Base-by-base conservation (phyloP, 139 green algal genomes). In the Chlorella sp. region DNA sequence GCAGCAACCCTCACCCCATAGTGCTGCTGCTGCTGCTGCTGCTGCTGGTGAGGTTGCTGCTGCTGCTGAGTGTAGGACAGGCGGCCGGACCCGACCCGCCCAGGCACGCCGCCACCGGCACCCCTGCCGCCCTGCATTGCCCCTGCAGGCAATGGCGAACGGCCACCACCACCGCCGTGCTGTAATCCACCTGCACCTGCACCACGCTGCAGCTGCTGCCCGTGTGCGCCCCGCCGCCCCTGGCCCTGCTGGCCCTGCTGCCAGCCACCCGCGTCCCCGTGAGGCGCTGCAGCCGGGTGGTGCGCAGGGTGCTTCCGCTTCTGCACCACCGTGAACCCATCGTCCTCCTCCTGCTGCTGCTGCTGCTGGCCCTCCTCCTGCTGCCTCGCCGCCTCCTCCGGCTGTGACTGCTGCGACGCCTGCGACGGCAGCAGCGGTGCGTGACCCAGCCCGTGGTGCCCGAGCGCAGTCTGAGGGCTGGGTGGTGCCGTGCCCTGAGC, bases 181-280 rank as follows among this genome's bases (percentile, higher is more conserved):
- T 69, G 66, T 49, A 50, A 20, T 2, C 23, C 2, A 24, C 34
- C n/a, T n/a, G n/a, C n/a, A n/a, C n/a, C n/a, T n/a, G n/a, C 22
- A 62, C 50, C 50, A 23, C 49, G 60, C 51, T 62, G 71, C 24
- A n/a, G 23, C 50, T 66, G 63, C 66, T 55, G 68, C 60, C 29
- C 49, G 60, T 64, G 78, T 63, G 29, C 50, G 42, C 50, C 20
- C 66, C 71, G 70, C 70, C 5, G 51, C 73, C 42, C 42, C 17
- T 55, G 10, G 10, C 10, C 42, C 10, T 55, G 10, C 10, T 17
- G 42, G n/a, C n/a, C n/a, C n/a, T n/a, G n/a, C n/a, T 55, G 42
- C 42, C 10, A 24, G 42, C 42, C 42, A 17, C 42, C 42, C 42
- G n/a, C n/a, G n/a, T n/a, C n/a, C n/a, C n/a, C n/a, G n/a, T n/a